phyloP scores from a whole-genome alignment of 1,284 basidiomycete species.

The Ceratobasidium sp. region DNA sequence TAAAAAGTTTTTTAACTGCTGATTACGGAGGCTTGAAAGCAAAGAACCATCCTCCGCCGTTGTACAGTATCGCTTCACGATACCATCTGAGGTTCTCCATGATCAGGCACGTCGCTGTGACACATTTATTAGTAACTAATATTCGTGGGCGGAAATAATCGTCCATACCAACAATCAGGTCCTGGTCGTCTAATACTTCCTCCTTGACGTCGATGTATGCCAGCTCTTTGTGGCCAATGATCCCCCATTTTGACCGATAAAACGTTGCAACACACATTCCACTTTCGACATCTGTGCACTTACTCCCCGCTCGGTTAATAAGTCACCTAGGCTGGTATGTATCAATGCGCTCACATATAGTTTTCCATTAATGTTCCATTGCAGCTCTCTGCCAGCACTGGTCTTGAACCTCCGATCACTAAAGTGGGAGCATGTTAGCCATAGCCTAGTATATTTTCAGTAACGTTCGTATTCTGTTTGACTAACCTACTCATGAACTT shows the following conservation, averaged over 20 bases:
- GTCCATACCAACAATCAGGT: conserved; percentile 33
- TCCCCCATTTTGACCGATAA: conserved; percentile 25
- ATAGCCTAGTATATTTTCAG: not conserved
- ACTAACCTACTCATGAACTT: conserved; percentile 29
- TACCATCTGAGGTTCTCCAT: conserved; percentile 17
- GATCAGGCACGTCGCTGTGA: conserved; percentile 14
- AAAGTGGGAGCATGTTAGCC: not conserved
- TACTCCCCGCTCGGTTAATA: not conserved
- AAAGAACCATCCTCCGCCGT: conserved; percentile 14
- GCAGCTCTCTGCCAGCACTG: conserved; percentile 4
- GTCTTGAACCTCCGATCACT: conserved; percentile 31
- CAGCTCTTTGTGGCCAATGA: conserved; percentile 14
- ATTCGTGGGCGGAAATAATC: not conserved
- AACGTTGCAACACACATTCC: conserved; percentile 6
- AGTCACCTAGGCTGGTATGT: not conserved
- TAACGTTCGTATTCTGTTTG: not conserved
- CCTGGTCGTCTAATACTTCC: not conserved
- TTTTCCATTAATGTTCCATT: conserved; percentile 31
- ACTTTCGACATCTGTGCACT: conserved; percentile 13
- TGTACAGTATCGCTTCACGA: conserved; percentile 17
- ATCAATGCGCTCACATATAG: not conserved
- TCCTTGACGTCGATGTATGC: conserved; percentile 32
- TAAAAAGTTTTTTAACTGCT: not conserved
- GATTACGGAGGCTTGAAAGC: conserved; percentile 22
- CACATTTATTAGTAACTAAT: not conserved